Conservation (phyloP, 352 stramenopile genomes). For the Phytophthora podocarpi region DNA sequence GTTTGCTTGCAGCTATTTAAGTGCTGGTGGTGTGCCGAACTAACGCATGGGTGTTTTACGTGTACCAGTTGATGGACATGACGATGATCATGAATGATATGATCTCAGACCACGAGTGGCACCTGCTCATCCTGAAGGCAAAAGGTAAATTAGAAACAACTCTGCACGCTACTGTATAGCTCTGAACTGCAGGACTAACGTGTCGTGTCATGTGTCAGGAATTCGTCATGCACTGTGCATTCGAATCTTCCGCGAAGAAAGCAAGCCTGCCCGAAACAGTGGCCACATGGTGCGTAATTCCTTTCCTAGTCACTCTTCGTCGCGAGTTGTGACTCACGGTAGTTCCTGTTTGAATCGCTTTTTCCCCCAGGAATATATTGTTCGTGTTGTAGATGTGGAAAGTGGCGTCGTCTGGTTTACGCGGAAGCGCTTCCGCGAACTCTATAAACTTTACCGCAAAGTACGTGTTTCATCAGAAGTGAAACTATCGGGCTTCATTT, state of each 20-base stretch:
- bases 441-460: conserved; percentile 86
- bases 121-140: conserved; percentile 79
- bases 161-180: background rate
- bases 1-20: background rate
- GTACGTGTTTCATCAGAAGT: conserved; percentile 32
- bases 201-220: conserved; percentile 29
- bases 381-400: conserved; percentile 85
- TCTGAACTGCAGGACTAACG: background rate
- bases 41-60: background rate
- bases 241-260: conserved; percentile 75
- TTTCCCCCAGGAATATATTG: conserved; percentile 75
- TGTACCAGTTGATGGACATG: conserved; percentile 71
- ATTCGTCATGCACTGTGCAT: conserved; percentile 84
- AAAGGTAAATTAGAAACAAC: conserved; percentile 54
- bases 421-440: conserved; percentile 78
- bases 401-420: conserved; percentile 88
- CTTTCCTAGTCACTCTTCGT: background rate
- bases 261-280: conserved; percentile 50
- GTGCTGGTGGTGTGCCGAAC: background rate
- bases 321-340: background rate
- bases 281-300: conserved; percentile 66
- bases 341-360: background rate
- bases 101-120: conserved; percentile 89
- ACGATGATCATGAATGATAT: conserved; percentile 86
- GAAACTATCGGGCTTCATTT: background rate